These are phyloP conservation scores for Pichia gijzeniarum DNA, from an alignment of 805 yeast genomes.

Conservation along the genomic window DNA sequence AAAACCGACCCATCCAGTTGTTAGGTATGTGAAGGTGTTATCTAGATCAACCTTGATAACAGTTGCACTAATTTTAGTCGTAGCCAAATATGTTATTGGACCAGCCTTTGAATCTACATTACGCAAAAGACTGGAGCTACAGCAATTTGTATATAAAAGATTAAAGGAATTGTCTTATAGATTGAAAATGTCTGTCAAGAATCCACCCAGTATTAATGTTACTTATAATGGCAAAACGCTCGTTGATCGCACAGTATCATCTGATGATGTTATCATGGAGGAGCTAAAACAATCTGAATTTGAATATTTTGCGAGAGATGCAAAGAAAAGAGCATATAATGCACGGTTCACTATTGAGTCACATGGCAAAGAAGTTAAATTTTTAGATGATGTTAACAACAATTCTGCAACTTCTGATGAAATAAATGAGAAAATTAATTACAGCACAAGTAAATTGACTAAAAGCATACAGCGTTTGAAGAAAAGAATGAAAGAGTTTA, in stretches of 20 bases:
- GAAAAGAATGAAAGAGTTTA: conserved; percentile 23
- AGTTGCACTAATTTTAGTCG: conserved; percentile 25
- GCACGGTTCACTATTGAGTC: conserved; percentile 8
- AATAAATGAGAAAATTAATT: conserved; percentile 12
- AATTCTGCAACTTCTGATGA: conserved; percentile 7
- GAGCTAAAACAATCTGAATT: conserved; percentile 3
- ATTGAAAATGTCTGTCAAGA: conserved; percentile 24
- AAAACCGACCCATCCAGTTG: conserved; percentile 18
- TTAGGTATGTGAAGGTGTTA: conserved; percentile 25
- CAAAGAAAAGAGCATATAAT: background rate
- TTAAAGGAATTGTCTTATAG: conserved; percentile 25
- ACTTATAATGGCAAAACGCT: conserved; percentile 35
- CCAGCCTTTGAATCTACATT: conserved; percentile 36
- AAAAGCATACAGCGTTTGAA: conserved; percentile 28
- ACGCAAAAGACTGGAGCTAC: conserved; percentile 33
- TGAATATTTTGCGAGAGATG: conserved; percentile 3
- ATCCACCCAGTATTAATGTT: conserved; percentile 37
- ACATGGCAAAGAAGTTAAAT: conserved; percentile 20
- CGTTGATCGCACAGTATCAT: conserved; percentile 30
- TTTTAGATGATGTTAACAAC: conserved; percentile 18
- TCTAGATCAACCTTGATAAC: conserved; percentile 33
- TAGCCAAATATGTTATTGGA: conserved; percentile 31
- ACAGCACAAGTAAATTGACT: conserved; percentile 14
- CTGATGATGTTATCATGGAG: conserved; percentile 17
- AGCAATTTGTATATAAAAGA: conserved; percentile 24